Base-by-base conservation (phyloP, 176 grass and related monocot genomes). In the Oryza meridionalis region DNA sequence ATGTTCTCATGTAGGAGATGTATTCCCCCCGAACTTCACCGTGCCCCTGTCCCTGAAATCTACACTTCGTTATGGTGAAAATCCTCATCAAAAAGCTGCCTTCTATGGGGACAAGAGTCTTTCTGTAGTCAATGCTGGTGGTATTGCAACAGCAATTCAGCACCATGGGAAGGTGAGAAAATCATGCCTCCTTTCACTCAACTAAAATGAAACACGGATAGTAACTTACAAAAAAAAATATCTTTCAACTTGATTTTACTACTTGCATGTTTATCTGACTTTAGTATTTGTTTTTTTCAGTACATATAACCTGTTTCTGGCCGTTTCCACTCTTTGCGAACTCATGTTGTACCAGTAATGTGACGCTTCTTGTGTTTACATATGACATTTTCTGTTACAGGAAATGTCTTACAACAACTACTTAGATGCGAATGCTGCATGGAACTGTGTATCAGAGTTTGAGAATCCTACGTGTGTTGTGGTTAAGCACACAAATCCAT, bases 341-440 rank as follows among this genome's bases (percentile, higher is more conserved):
- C 17, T 75, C 63, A 35, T 83, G 25, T 17, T 83, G 12, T 15
- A 27, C 44, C 26, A 45, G 22, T 68, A 55, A 13, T 45, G 7
- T 17, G 0, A 45, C 74, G 21, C 26, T 79, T 80, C 2, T 61
- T 84, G 61, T 40, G 11, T 32, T 75, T 16, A 21, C 11, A 68
- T 75, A 45, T 67, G 17, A 16, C 43, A 25, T 24, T 6, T 78
- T 78, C 45, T 7, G 51, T 14, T 87, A 24, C 84, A 96, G 96
- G 96, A 99, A 85, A 96, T 99, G 96, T 94, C 96, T 2, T 99
- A 96, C 44, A 96, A 99, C 73, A 99, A 99, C 50, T 99, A 96
- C 75, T 92, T 99, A 79, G 96, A 99, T 76, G 96, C 96, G 43
- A 93, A 96, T 87, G 96, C 91, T 69, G 93, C 93, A 40, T 99